Percentiles rank a stretch among this genome's conserved stretches.
Evolutionary conservation across 2,329 filamentous ascomycete species (phyloP).

Genomic region (Penicillium sp.): DNA sequence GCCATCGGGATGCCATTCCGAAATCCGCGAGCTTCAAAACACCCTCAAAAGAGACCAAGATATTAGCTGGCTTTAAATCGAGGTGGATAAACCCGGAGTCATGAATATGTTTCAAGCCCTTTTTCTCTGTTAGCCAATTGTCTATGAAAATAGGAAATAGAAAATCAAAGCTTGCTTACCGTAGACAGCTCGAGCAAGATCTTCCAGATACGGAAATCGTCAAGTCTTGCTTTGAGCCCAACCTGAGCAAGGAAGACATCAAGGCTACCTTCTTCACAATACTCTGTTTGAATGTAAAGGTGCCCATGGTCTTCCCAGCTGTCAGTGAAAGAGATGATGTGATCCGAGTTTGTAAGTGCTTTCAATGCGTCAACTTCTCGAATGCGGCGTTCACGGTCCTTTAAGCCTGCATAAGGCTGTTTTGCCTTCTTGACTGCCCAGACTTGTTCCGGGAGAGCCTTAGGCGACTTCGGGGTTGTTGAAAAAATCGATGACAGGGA

Average conservation of each 20-base stretch:
- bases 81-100: constrained; percentile 79
- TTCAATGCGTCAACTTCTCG: constrained; percentile 82
- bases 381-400: constrained; percentile 81
- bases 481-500: constrained; percentile 49
- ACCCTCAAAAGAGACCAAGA: constrained; percentile 69
- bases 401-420: constrained; percentile 75
- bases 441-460: constrained; percentile 63
- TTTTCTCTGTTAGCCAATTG: constrained; percentile 20
- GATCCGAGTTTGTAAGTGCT: constrained; percentile 77
- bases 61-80: constrained; percentile 69
- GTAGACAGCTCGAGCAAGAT: constrained; percentile 83
- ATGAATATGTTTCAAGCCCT: constrained; percentile 92
- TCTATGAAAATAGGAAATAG: not conserved
- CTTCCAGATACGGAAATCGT: constrained; percentile 99
- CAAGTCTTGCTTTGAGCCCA: constrained; percentile 81
- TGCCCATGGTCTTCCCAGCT: constrained; percentile 86
- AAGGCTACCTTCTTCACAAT: constrained; percentile 90
- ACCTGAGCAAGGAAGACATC: constrained; percentile 83
- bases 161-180: constrained; percentile 54
- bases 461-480: constrained; percentile 57
- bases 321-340: constrained; percentile 82
- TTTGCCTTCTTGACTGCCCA: constrained; percentile 96
- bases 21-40: constrained; percentile 71
- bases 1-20: constrained; percentile 76
- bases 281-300: constrained; percentile 97